phyloP scores from a whole-genome alignment of 371 early-diverging fungal species.

The Mucor velutinosus region DNA sequence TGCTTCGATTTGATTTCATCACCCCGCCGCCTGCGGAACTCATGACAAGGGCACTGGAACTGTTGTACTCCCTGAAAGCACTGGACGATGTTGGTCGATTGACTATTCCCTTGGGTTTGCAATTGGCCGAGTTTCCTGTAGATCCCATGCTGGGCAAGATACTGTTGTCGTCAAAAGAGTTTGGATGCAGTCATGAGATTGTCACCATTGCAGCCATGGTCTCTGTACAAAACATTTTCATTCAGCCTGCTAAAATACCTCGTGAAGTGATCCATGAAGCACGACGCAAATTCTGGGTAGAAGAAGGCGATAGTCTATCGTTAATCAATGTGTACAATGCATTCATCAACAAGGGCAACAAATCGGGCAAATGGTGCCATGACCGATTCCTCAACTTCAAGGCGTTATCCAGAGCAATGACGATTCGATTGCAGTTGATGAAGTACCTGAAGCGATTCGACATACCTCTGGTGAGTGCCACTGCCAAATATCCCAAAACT shows the following conservation, averaged over 20 bases:
- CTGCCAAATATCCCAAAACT: slow-evolving; percentile 31
- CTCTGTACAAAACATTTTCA: slow-evolving; percentile 77
- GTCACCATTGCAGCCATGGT: slow-evolving; percentile 84
- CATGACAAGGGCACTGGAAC: slow-evolving; percentile 68
- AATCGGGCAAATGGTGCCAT: slow-evolving; percentile 76
- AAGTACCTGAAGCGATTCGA: slow-evolving; percentile 65
- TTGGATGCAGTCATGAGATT: slow-evolving; percentile 78
- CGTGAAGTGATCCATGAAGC: slow-evolving; percentile 59
- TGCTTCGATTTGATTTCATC: slow-evolving; percentile 79
- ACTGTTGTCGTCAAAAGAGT: slow-evolving; percentile 64
- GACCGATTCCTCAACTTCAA: slow-evolving; percentile 74
- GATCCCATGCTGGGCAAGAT: slow-evolving; percentile 79
- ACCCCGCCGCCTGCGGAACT: slow-evolving; percentile 69
- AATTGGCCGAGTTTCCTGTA: slow-evolving; percentile 81
- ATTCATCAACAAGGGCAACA: slow-evolving; percentile 63
- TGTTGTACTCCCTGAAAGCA: slow-evolving; percentile 74
- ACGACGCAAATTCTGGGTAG: slow-evolving; percentile 74
- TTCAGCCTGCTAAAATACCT: slow-evolving; percentile 51
- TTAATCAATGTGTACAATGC: slow-evolving; percentile 81
- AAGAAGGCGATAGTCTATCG: slow-evolving; percentile 85
- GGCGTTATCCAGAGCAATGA: slow-evolving; percentile 67
- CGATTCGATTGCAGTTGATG: slow-evolving; percentile 71
- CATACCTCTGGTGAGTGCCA: slow-evolving; percentile 48
- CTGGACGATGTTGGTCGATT: slow-evolving; percentile 76
- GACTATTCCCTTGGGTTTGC: slow-evolving; percentile 77